A percentile compares a stretch with the other conserved stretches of the same genome.
These are phyloP conservation scores for Colletotrichum sp. DNA, from an alignment of 2,329 filamentous ascomycete genomes.

Conservation along the genomic window DNA sequence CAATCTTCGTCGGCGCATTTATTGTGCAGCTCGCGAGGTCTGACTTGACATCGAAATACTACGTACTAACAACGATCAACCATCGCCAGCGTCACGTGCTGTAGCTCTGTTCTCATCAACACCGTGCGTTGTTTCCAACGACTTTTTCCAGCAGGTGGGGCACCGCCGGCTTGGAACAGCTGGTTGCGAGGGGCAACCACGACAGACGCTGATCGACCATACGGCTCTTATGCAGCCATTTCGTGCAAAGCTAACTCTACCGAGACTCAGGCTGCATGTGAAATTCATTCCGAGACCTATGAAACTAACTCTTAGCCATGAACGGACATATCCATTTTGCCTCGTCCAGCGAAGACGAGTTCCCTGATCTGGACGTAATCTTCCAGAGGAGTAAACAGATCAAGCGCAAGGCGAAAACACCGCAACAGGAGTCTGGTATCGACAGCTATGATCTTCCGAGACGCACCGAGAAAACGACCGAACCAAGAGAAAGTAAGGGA, in stretches of 20 bases:
- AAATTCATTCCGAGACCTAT: not conserved
- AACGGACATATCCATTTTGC: conserved; percentile 27
- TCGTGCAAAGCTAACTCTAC: not conserved
- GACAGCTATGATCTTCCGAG: not conserved
- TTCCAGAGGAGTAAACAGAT: conserved; percentile 18
- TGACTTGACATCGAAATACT: not conserved
- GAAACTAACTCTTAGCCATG: not conserved
- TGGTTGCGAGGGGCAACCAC: conserved; percentile 20
- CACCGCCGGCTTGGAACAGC: not conserved
- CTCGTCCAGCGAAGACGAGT: conserved; percentile 45
- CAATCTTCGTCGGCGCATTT: not conserved
- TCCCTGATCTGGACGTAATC: conserved; percentile 43
- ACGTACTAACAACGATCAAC: too few relatives aligned
- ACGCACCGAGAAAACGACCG: not conserved
- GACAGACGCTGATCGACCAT: not conserved
- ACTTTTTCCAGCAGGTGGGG: not conserved
- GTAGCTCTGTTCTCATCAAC: not conserved
- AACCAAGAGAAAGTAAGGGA: not conserved
- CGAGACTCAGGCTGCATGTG: not conserved
- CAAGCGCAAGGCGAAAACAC: not conserved
- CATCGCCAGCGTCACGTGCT: not conserved
- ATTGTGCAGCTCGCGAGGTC: not conserved
- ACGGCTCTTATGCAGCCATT: not conserved
- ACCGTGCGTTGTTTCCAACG: not conserved
- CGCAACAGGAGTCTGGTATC: conserved; percentile 1